Percentiles rank a stretch among this genome's conserved stretches.
Conservation (phyloP, 441 rosid species). For the Croton laevigatus region DNA sequence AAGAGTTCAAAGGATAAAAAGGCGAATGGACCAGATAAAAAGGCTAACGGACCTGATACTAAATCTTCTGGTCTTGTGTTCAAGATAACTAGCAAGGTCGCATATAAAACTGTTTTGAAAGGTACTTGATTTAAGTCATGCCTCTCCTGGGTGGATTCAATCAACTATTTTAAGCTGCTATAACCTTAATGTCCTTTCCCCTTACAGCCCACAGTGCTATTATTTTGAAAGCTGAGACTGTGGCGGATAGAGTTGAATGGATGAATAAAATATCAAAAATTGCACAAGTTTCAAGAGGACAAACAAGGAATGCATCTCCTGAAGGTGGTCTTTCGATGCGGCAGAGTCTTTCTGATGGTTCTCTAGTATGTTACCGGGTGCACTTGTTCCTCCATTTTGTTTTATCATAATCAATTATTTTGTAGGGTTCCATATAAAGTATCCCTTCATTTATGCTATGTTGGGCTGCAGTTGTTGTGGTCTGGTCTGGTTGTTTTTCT, state of each 20-base stretch:
- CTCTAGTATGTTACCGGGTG: conserved; percentile 63
- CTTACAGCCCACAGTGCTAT: conserved; percentile 74
- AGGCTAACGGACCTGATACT: conserved; percentile 66
- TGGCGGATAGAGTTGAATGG: conserved; percentile 88
- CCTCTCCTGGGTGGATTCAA: neutral
- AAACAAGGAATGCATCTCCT: conserved; percentile 38
- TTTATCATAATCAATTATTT: conserved; percentile 26
- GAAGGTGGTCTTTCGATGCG: conserved; percentile 53
- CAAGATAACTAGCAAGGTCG: conserved; percentile 61
- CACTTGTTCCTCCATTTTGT: conserved; percentile 42
- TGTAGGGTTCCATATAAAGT: neutral
- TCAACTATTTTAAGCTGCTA: neutral
- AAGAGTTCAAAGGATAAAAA: conserved; percentile 75
- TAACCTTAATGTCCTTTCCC: conserved; percentile 9
- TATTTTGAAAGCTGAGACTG: conserved; percentile 80
- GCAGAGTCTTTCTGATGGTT: conserved; percentile 96
- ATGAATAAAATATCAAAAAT: conserved; percentile 66
- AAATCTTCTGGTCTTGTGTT: conserved; percentile 52
- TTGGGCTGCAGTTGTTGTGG: neutral
- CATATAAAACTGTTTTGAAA: conserved; percentile 68
- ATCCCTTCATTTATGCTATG: neutral
- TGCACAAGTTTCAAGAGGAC: conserved; percentile 52
- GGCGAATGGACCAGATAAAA: conserved; percentile 64
- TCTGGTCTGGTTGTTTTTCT: neutral
- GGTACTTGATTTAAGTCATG: conserved; percentile 30